Evolutionary conservation across 176 grass and related monocot genomes (phyloP).

Genomic region (Lolium rigidum): DNA sequence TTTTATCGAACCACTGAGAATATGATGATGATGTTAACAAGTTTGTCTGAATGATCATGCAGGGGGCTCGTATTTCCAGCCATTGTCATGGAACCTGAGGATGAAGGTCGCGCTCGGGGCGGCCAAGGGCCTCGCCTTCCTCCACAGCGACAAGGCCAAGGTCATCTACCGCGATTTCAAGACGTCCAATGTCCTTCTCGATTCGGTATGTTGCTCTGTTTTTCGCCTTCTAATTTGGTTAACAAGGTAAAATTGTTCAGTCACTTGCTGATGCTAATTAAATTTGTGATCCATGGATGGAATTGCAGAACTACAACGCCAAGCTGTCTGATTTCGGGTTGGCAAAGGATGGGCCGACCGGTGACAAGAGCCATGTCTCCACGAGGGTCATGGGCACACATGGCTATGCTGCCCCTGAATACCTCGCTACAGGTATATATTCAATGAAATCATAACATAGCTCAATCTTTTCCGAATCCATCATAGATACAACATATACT

Average conservation of each 20-base stretch:
- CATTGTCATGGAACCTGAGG: conserved; percentile 86
- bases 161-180: conserved; percentile 94
- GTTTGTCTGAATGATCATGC: conserved; percentile 6
- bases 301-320: conserved; percentile 67
- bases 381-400: conserved; percentile 94
- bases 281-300: neutral
- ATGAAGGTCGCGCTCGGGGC: conserved; percentile 87
- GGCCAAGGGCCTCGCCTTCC: conserved; percentile 87
- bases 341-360: conserved; percentile 85
- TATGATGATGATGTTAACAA: conserved; percentile 13
- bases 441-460: neutral
- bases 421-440: conserved; percentile 77
- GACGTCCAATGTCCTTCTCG: conserved; percentile 82
- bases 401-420: conserved; percentile 86
- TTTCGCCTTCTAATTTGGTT: too few relatives aligned
- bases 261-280: neutral
- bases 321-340: conserved; percentile 89
- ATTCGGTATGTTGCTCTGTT: conserved; percentile 50
- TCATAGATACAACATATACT: neutral
- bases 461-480: neutral
- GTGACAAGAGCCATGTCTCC: conserved; percentile 86
- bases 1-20: neutral
- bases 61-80: conserved; percentile 75
- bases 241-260: neutral
- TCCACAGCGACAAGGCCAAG: conserved; percentile 83